Base-by-base conservation (phyloP, 768 basidiomycete species). In the Tylopilus subfusipes region DNA sequence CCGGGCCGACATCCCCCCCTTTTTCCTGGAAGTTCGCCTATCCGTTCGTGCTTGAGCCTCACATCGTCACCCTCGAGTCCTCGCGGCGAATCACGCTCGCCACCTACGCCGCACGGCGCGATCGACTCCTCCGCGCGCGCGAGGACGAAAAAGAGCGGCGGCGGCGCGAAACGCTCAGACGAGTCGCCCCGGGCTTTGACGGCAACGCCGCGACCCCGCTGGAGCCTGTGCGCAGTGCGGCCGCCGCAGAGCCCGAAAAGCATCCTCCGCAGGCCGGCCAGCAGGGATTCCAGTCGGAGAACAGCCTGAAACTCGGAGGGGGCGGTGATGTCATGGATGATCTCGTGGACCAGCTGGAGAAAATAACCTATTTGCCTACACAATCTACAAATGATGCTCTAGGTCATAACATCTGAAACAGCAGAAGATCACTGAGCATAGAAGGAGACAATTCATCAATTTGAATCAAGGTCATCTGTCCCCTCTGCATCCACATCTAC, bases 21-120 rank as follows among this genome's bases (percentile, higher is more conserved):
- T 2, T 42, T 16, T 40, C 6, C 67, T n/a, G n/a, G n/a, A n/a
- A 98, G 95, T 97, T 98, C 63, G 96, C 90, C 40, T 98, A 98
- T 65, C 95, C 96, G 2, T 98, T 93, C 76, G 88, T 93, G 4
- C 81, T 98, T 48, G 96, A 98, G 65, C 82, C 85, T 0, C 94
- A 96, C 67, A 77, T 93, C 59, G 70, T 95, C 49, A 81, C 83
- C 2, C 72, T 91, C 38, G 90, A 90, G 65, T 83, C 88, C 0
- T 79, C 90, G 0, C 85, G 91, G 2, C 78, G 85, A 44, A 72
- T 77, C 4, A 85, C 86, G 1, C 78, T 91, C 34, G 78, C 85
- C 0, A 77, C 86, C 1, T 81, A 90, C 56, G 72, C 80, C 3
- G 76, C 83, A 0, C 82, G 86, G 10, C 82, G 90, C 42, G 84